phyloP scores from a whole-genome alignment of 2,329 filamentous ascomycete species.

The Penicillium decumbens region DNA sequence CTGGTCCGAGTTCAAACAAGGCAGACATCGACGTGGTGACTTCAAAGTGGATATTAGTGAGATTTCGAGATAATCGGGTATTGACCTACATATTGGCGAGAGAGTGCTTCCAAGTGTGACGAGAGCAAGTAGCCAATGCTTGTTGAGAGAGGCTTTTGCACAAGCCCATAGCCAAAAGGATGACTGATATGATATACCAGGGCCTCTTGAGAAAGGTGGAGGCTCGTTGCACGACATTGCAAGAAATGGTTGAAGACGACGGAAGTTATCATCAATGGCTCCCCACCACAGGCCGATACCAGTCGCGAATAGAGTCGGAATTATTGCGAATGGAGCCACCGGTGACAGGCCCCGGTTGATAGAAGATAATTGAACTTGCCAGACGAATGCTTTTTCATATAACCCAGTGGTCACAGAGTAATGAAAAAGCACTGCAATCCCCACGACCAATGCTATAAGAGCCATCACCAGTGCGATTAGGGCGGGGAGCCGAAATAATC shows the following conservation, averaged over 20 bases:
- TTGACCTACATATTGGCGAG: conserved; percentile 15
- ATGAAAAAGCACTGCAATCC: conserved; percentile 11
- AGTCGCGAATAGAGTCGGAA: conserved; percentile 15
- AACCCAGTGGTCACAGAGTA: conserved; percentile 3
- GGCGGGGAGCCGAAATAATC: conserved; percentile 10
- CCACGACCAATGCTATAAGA: conserved; percentile 3
- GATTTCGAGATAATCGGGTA: background rate
- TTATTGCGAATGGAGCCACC: conserved; percentile 13
- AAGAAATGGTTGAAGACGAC: conserved; percentile 13
- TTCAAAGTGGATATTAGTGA: background rate
- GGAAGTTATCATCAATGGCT: conserved; percentile 16
- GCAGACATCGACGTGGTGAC: conserved; percentile 18
- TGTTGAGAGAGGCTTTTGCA: conserved; percentile 11
- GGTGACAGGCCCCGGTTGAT: conserved; percentile 7
- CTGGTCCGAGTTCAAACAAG: conserved; percentile 12
- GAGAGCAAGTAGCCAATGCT: conserved; percentile 14
- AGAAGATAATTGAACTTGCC: conserved; percentile 8
- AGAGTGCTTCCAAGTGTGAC: conserved; percentile 8
- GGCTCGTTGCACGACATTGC: conserved; percentile 5
- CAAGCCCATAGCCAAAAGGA: conserved; percentile 16
- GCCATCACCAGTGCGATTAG: conserved; percentile 2
- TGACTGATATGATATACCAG: conserved; percentile 13
- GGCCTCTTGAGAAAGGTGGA: background rate
- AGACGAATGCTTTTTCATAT: conserved; percentile 17
- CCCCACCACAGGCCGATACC: conserved; percentile 18